A percentile compares a stretch with the other conserved stretches of the same genome.
Evolutionary conservation across 352 stramenopile species (phyloP).

Genomic region (Globisporangium viniferum): DNA sequence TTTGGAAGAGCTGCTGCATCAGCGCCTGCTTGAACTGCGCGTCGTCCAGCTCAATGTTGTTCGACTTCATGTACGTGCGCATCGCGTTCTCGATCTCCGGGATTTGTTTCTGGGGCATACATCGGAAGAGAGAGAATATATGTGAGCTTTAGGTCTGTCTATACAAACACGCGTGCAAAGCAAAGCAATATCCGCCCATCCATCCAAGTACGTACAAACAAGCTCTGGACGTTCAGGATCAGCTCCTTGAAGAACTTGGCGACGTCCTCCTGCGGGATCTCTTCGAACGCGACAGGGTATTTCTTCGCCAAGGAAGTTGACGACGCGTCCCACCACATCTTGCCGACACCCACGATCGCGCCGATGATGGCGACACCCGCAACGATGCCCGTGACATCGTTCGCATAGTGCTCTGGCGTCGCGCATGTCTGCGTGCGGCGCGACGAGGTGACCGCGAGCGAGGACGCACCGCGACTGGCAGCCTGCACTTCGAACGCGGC

Average conservation of each 20-base stretch:
- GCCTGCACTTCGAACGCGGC: neutral
- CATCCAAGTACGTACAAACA: constrained; percentile 45
- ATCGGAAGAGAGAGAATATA: neutral
- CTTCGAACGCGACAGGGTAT: constrained; percentile 27
- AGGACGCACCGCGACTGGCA: constrained; percentile 2
- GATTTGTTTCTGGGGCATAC: constrained; percentile 45
- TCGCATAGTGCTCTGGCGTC: constrained; percentile 28
- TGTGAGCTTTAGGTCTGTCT: too few relatives aligned
- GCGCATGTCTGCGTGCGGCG: neutral
- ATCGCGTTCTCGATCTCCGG: constrained; percentile 63
- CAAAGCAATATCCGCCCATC: neutral
- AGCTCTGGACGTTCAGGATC: constrained; percentile 48
- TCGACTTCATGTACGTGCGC: constrained; percentile 62
- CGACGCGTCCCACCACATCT: constrained; percentile 87
- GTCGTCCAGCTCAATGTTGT: constrained; percentile 63
- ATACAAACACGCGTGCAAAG: too few relatives aligned
- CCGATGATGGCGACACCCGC: constrained; percentile 66
- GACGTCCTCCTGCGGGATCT: constrained; percentile 63
- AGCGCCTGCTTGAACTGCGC: constrained; percentile 74
- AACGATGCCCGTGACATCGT: constrained; percentile 64
- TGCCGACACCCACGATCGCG: constrained; percentile 66
- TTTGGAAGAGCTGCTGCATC: constrained; percentile 70
- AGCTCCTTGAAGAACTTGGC: constrained; percentile 74
- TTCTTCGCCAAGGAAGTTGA: constrained; percentile 20
- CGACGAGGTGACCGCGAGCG: neutral